These are phyloP conservation scores for Teunomyces kruisii DNA, from an alignment of 805 yeast species.

Conservation along the genomic window DNA sequence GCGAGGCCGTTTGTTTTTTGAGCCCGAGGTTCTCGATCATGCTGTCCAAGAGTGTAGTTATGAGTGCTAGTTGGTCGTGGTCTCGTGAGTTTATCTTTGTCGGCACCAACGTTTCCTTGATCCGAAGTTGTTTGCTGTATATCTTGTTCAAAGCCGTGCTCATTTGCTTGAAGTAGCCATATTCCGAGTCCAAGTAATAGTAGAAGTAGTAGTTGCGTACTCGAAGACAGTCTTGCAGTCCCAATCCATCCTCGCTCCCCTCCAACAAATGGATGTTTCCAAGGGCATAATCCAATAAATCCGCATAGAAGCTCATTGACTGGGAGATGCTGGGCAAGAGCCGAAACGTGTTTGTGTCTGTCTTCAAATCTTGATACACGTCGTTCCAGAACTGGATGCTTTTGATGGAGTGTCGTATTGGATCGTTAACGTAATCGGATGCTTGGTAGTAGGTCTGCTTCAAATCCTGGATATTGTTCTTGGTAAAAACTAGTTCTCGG, in stretches of 20 bases:
- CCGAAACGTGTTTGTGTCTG: constrained; percentile 14
- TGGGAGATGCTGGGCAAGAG: constrained; percentile 15
- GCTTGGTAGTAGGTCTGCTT: constrained; percentile 17
- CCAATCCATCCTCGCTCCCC: constrained; percentile 9
- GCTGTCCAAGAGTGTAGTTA: neutral
- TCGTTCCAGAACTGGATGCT: constrained; percentile 26
- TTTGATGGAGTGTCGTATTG: constrained; percentile 3
- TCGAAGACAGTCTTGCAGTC: constrained; percentile 5
- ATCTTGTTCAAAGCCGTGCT: neutral
- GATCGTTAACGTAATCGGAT: constrained; percentile 5
- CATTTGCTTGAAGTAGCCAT: constrained; percentile 2
- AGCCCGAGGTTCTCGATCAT: neutral
- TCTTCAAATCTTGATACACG: constrained; percentile 30
- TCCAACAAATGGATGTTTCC: constrained; percentile 14
- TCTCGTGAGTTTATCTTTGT: neutral
- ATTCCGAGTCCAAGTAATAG: constrained; percentile 22
- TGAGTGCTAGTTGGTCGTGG: neutral
- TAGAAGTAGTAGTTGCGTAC: constrained; percentile 14
- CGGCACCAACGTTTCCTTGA: constrained; percentile 1
- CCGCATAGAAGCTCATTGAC: constrained; percentile 18
- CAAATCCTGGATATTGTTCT: constrained; percentile 11
- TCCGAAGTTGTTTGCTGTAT: neutral
- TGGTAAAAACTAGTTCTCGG: constrained; percentile 10
- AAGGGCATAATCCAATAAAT: constrained; percentile 23
- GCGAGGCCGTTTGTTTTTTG: neutral